Conservation (phyloP, 345 rosid species). For the Anastatica hierochuntica region DNA sequence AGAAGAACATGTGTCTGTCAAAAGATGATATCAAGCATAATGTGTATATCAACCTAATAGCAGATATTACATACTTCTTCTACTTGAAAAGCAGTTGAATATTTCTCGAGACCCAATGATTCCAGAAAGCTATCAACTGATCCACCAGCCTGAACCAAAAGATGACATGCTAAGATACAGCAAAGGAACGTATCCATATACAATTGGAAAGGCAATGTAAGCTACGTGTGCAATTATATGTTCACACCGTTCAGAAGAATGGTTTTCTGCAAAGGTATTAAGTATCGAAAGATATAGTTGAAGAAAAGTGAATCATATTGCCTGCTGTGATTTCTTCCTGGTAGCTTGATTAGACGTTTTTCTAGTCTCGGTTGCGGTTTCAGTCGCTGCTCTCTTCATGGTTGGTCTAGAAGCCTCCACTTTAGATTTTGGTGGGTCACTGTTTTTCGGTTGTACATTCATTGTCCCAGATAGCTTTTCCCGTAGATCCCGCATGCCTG, state of each 20-base stretch:
- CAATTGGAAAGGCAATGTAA: no score
- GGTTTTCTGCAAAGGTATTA: no score
- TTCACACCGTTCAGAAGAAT: no score
- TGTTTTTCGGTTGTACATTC: constrained; percentile 43
- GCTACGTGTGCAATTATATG: no score
- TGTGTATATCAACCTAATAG: not conserved
- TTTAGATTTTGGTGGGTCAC: constrained; percentile 48
- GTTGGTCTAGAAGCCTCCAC: constrained; percentile 40
- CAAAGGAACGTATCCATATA: not conserved
- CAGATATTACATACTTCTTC: constrained; percentile 61
- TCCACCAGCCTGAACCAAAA: constrained; percentile 51
- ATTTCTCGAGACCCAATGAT: constrained; percentile 86
- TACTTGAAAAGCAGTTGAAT: constrained; percentile 79
- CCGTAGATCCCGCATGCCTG: constrained; percentile 65
- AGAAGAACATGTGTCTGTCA: not conserved
- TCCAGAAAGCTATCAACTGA: constrained; percentile 70
- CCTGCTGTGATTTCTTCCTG: constrained; percentile 52
- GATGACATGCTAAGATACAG: constrained; percentile 16
- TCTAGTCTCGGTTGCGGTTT: constrained; percentile 48
- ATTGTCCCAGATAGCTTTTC: constrained; percentile 84
- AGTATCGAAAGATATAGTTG: constrained; percentile 3
- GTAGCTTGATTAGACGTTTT: constrained; percentile 34
- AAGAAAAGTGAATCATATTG: constrained; percentile 30
- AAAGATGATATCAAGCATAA: not conserved
- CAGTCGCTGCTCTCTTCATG: constrained; percentile 53